phyloP scores from a whole-genome alignment of 2,329 filamentous ascomycete species.

The Aspergillus sp. region DNA sequence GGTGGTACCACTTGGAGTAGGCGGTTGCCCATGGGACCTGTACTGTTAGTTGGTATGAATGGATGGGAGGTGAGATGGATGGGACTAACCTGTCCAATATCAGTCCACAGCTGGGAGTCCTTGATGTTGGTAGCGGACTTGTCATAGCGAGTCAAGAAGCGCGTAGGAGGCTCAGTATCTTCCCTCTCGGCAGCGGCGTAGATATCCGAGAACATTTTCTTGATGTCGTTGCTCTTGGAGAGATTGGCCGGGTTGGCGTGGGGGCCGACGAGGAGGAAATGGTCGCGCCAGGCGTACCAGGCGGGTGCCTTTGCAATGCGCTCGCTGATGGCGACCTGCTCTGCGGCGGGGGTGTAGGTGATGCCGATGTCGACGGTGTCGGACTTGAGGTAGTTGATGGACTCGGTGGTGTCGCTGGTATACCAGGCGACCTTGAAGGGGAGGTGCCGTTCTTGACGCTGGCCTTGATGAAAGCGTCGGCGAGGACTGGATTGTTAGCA shows the following conservation, averaged over 20 bases:
- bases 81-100: neutral
- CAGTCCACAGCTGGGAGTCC: neutral
- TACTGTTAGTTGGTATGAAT: too few species aligned
- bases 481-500: neutral
- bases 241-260: neutral
- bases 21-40: neutral
- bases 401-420: neutral
- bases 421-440: neutral
- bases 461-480: neutral
- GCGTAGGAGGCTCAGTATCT: neutral
- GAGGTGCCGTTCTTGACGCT: neutral
- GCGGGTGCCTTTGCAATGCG: neutral
- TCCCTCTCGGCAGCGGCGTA: neutral
- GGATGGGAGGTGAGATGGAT: too few species aligned
- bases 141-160: neutral
- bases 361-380: neutral
- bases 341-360: neutral
- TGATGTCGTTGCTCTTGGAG: neutral
- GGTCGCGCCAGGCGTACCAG: neutral
- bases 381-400: neutral
- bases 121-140: neutral
- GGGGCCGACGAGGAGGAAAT: neutral
- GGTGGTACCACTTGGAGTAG: neutral
- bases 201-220: neutral
- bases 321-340: neutral